Percentiles rank a stretch among this genome's conserved stretches.
Conservation (phyloP, 2,329 filamentous ascomycete species). For the Colletotrichum liriopes region DNA sequence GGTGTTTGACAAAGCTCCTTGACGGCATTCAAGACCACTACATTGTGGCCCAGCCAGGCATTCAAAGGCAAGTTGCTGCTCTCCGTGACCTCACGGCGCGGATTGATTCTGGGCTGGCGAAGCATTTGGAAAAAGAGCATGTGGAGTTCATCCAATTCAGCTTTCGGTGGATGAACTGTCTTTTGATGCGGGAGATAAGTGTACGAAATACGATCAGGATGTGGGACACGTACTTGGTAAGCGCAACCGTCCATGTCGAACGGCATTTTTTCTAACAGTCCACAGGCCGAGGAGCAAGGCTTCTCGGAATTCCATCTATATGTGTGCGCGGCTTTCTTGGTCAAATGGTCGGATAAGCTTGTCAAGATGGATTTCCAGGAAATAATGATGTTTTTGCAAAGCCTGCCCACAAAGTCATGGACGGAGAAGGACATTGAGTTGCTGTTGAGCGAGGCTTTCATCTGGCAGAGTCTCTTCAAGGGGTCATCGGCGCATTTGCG, state of each 20-base stretch:
- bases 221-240: conserved; percentile 99
- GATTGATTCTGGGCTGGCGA: conserved; percentile 88
- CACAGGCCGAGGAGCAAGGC: conserved; percentile 94
- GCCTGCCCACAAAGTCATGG: conserved; percentile 92
- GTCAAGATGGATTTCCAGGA: conserved; percentile 98
- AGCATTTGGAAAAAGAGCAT: conserved; percentile 89
- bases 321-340: conserved; percentile 96
- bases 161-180: conserved; percentile 99
- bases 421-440: conserved; percentile 99
- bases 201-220: conserved; percentile 97
- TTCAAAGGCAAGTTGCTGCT: conserved; percentile 92
- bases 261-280: conserved; percentile 18
- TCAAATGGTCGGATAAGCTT: conserved; percentile 97
- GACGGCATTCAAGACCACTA: conserved; percentile 99
- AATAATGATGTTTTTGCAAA: conserved; percentile 99
- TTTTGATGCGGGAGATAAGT: conserved; percentile 97
- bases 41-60: conserved; percentile 96
- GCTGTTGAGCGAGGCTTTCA: conserved; percentile 94
- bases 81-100: conserved; percentile 91
- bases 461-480: conserved; percentile 98
- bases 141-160: conserved; percentile 99
- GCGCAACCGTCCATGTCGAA: conserved; percentile 48
- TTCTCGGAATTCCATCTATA: conserved; percentile 99
- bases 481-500: conserved; percentile 92
- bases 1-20: conserved; percentile 97